Conservation (phyloP, 2,329 filamentous ascomycete genomes). For the Elsinoe necatrix region DNA sequence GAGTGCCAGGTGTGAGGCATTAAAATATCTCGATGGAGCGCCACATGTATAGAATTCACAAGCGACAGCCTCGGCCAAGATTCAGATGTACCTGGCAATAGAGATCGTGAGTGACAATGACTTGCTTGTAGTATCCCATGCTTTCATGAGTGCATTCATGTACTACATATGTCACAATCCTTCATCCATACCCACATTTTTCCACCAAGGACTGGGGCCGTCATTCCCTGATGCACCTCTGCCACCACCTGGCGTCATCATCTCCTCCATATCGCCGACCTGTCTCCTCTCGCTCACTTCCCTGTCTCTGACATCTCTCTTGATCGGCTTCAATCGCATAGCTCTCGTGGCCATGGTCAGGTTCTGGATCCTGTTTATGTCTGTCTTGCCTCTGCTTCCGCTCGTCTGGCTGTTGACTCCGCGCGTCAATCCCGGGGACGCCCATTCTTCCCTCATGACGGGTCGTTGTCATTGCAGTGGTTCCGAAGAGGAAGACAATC, state of each 20-base stretch:
- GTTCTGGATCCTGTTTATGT: constrained; percentile 41
- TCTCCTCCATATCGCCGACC: constrained; percentile 76
- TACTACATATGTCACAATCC: constrained; percentile 29
- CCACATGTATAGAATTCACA: too few relatives aligned
- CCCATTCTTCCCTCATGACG: constrained; percentile 70
- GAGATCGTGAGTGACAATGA: too few relatives aligned
- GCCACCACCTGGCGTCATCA: constrained; percentile 36
- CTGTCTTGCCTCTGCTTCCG: constrained; percentile 27
- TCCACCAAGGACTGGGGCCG: constrained; percentile 34
- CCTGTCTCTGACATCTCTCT: constrained; percentile 36
- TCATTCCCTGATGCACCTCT: constrained; percentile 22
- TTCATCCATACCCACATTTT: constrained; percentile 43
- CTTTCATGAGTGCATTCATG: background rate
- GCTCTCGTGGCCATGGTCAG: constrained; percentile 37
- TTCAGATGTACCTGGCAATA: too few relatives aligned
- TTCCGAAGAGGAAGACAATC: constrained; percentile 89
- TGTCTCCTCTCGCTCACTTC: constrained; percentile 83
- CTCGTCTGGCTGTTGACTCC: constrained; percentile 41
- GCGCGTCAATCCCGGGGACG: constrained; percentile 26
- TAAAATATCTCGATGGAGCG: too few relatives aligned
- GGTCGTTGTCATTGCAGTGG: constrained; percentile 88
- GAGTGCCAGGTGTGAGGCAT: too few relatives aligned
- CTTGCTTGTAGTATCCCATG: background rate
- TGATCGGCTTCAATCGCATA: constrained; percentile 57
- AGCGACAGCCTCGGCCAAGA: too few relatives aligned